Evolutionary conservation across 441 rosid species (phyloP), one percentile per base, ranked within the genome.

Genomic region (Erodium trifolium): DNA sequence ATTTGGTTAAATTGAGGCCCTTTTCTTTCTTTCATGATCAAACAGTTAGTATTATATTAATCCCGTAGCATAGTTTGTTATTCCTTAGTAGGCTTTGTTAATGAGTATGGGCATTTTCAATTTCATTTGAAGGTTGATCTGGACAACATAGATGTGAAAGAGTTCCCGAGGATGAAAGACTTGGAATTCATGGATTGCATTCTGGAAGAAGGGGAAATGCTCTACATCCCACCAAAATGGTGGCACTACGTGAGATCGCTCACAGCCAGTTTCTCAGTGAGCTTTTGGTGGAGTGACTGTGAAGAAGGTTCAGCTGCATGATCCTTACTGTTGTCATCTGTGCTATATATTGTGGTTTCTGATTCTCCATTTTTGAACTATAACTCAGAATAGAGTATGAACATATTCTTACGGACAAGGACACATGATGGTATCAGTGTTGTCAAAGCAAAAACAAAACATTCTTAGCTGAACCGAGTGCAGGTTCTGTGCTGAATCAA

Each of bases 191-290:
- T 85, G 76, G 99, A 93, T 77, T 93, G 99, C 78, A 77, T 93
- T 66, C 73, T 93, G 65, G 96, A 89, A 69, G 99, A 90, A 78
- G 99, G 99, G 0, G 99, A 91, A 76, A 91, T 93, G 99, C 84
- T 93, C 47, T 93, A 93, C 87, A 91, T 93, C 74, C 99, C 99
- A 3, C 96, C 92, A 13, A 91, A 88, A 83, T 93, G 99, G 99
- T 93, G 99, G 99, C 99, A 93, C 70, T 93, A 93, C 34, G 97
- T 93, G 63, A 83, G 93, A 69, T 91, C 97, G 60, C 82, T 93
- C 64, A 86, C 97, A 0, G 62, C 83, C 18, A 93, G 99, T 79
- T 75, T 93, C 49, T 93, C 99, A 0, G 97, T 91, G 73, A 90
- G 96, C 84, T 93, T 85, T 78, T 93, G 97, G 99, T 93, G 97